A percentile compares a stretch with the other conserved stretches of the same genome.
Evolutionary conservation across 768 basidiomycete species (phyloP).

Genomic region (Pilatotrama ljubarskyi): DNA sequence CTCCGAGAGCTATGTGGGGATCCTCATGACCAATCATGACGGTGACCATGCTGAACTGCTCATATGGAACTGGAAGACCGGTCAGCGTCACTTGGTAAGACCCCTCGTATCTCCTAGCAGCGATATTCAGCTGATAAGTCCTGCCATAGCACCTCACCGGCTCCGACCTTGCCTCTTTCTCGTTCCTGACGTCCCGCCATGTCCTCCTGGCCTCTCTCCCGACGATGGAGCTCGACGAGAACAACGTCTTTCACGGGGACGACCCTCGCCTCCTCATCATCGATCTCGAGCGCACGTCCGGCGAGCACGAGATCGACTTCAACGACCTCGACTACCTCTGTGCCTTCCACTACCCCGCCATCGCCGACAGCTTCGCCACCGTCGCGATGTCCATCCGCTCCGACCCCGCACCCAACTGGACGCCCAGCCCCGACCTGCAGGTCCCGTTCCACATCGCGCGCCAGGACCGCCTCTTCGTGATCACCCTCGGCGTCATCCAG

Average conservation of each 20-base stretch:
- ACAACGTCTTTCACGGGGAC: constrained; percentile 21
- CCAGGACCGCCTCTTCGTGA: constrained; percentile 46
- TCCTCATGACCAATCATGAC: constrained; percentile 44
- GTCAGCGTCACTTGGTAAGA: constrained; percentile 50
- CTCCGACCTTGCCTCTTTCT: constrained; percentile 24
- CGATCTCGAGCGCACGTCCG: constrained; percentile 38
- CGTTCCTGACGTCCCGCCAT: constrained; percentile 28
- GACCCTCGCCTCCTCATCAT: constrained; percentile 38
- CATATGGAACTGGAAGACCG: constrained; percentile 71
- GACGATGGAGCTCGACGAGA: constrained; percentile 25
- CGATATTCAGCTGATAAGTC: neutral
- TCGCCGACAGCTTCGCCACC: constrained; percentile 31
- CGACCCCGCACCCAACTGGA: constrained; percentile 53
- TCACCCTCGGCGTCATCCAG: constrained; percentile 43
- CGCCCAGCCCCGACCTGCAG: constrained; percentile 32
- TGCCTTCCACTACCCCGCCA: constrained; percentile 44
- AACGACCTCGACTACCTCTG: constrained; percentile 36
- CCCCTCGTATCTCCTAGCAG: neutral
- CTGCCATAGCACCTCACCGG: constrained; percentile 15
- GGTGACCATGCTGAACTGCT: constrained; percentile 45
- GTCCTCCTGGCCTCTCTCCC: constrained; percentile 25
- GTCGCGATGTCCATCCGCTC: constrained; percentile 47
- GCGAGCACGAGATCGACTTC: constrained; percentile 30
- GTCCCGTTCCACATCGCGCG: constrained; percentile 51
- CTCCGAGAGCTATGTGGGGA: constrained; percentile 50